A percentile compares a stretch with the other conserved stretches of the same genome.
These are phyloP conservation scores for Microdochium bolleyi DNA, from an alignment of 2,329 filamentous ascomycete genomes.

Conservation along the genomic window DNA sequence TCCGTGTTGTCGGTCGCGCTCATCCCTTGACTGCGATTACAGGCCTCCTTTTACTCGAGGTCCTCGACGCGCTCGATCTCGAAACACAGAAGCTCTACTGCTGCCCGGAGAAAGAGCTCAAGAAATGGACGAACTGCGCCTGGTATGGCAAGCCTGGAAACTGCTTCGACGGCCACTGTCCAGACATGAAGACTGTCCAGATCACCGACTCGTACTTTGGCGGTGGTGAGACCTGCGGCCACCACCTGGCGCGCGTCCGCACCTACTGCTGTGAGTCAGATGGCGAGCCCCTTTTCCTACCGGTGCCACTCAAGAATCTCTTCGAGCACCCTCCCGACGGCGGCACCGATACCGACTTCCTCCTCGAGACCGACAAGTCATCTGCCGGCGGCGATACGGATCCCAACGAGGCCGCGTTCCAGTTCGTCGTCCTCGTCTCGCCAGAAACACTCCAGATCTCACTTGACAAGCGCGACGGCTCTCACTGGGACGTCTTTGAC, in stretches of 20 bases:
- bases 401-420: conserved; percentile 21
- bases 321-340: conserved; percentile 22
- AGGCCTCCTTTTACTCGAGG: conserved; percentile 5
- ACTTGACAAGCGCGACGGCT: conserved; percentile 32
- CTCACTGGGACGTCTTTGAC: conserved; percentile 32
- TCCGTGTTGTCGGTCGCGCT: conserved; percentile 2
- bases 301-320: conserved; percentile 24
- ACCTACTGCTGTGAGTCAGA: conserved; percentile 23
- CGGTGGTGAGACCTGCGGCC: conserved; percentile 13
- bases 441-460: conserved; percentile 23
- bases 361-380: conserved; percentile 18
- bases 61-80: conserved; percentile 8
- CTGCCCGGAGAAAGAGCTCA: conserved; percentile 15
- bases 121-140: conserved; percentile 21
- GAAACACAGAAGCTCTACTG: conserved; percentile 15
- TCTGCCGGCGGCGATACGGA: conserved; percentile 12
- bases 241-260: conserved; percentile 11
- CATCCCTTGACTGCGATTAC: conserved; percentile 2
- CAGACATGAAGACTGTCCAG: conserved; percentile 13
- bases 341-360: conserved; percentile 18
- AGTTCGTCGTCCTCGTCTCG: conserved; percentile 20
- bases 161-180: conserved; percentile 24
- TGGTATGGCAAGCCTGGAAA: conserved; percentile 24
- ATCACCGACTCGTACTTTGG: conserved; percentile 17
- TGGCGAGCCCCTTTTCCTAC: conserved; percentile 21